Base-by-base conservation (phyloP, 345 rosid species). In the Rhizophora mangle region DNA sequence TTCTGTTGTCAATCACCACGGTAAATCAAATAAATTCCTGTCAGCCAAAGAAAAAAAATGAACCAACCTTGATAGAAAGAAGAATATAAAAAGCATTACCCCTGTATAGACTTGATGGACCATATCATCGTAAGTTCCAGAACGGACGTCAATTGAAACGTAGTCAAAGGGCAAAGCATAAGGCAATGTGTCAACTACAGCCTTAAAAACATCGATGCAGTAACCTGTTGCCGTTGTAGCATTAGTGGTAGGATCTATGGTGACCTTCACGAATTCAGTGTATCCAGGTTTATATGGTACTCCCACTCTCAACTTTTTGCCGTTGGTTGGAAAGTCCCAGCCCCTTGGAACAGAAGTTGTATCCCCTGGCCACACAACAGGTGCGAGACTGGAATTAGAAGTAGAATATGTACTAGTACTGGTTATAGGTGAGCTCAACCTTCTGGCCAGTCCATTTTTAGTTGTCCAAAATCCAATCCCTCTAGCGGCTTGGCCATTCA, bases 191-290 rank as follows among this genome's bases (percentile, higher is more conserved):
- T 82, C 86, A 39, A 87, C n/a, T 26, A 90, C 96, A 5, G 89
- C 88, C 36, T 60, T 75, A 72, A 91, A 93, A 36, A 93, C 89
- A 60, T 91, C 98, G 32, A 89, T 85, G 83, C 96, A 89, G 84
- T 79, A 93, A 36, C 98, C 98, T 29, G 81, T 64, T 68, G 87
- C 68, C 52, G 55, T 39, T 7, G 26, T 7, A 20, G 58, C 4
- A 30, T 72, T 64, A 47, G 86, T 87, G 21, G 60, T 73, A 29
- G 72, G 49, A 60, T 65, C 61, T 49, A 11, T 82, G 29, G 34
- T 61, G 10, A 74, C 67, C 6, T 67, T 51, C 16, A 82, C 62
- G 26, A 77, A 82, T 43, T 82, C 81, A 0, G 5, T 16, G 32
- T 78, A 85, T 4, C 81, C 84, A 2, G 0, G 6, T 21, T 66